Percentiles rank a stretch among this genome's conserved stretches.
phyloP scores from a whole-genome alignment of 805 yeast genomes.

The Saccharomycopsis amapae region DNA sequence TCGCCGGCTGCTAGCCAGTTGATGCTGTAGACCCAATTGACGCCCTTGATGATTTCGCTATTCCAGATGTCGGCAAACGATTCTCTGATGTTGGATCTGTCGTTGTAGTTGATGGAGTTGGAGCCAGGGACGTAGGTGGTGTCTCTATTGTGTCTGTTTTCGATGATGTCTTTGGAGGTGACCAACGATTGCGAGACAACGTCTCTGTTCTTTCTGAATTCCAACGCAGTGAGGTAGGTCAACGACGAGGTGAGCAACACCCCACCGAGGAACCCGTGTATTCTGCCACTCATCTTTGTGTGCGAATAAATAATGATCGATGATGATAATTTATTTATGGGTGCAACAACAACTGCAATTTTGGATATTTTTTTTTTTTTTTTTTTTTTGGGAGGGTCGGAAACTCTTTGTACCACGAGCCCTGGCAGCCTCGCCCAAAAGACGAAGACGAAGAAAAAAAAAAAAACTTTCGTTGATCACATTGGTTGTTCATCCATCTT shows the following conservation, averaged over 20 bases:
- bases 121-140: slow-evolving; percentile 6
- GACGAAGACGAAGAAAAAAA: not conserved
- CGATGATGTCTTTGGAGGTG: slow-evolving; percentile 11
- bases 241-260: slow-evolving; percentile 18
- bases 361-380: not conserved
- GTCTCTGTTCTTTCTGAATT: slow-evolving; percentile 12
- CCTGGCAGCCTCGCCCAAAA: not conserved
- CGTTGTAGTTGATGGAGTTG: slow-evolving; percentile 13
- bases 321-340: too few relatives aligned
- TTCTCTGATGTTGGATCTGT: slow-evolving; percentile 19
- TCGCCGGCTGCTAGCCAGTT: slow-evolving; percentile 21
- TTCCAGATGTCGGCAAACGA: slow-evolving; percentile 21
- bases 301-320: too few relatives aligned
- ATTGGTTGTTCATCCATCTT: too few relatives aligned
- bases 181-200: slow-evolving; percentile 5
- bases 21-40: slow-evolving; percentile 21
- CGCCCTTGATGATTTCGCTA: slow-evolving; percentile 20
- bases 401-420: not conserved
- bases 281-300: slow-evolving; percentile 22
- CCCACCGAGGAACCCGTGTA: slow-evolving; percentile 21
- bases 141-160: slow-evolving; percentile 9
- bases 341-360: too few relatives aligned
- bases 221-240: slow-evolving; percentile 18
- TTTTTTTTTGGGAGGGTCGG: not conserved
- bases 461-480: not conserved